Base-by-base conservation (phyloP, 2,329 filamentous ascomycete genomes). In the Ceratocystis alfenasii region DNA sequence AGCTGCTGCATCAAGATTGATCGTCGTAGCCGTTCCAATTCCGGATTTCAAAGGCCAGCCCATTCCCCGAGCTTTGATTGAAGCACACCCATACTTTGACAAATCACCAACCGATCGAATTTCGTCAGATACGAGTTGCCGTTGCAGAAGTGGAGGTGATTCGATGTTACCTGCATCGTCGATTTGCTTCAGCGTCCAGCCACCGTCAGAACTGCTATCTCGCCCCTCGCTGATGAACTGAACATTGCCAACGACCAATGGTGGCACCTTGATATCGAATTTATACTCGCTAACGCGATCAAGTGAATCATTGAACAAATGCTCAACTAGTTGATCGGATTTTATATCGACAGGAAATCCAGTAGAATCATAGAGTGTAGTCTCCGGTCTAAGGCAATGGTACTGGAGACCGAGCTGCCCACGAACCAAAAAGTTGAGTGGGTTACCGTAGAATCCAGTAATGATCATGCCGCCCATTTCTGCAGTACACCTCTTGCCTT, bases 381-480 rank as follows among this genome's bases (percentile, higher is more conserved):
- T 93, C 48, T 86, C 83, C n/a, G 84, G 79, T 69, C 86, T 87
- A 68, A 99, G 79, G 28, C 87, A 80, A 74, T 96, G 90, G 73
- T 95, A 96, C 17, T 86, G 86, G 22, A 99, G 81, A 30, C 88
- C 89, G 62, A 99, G 81, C 75, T 99, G 95, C 17, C 90, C 92
- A 70, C 94, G 87, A 66, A 99, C 86, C 68, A 99, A 85, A 62
- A 92, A 84, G 73, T 96, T 95, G 70, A 99, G 78, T 4, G 94
- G 94, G 71, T 99, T 99, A 20, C 95, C 95, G 70, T 97, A 91
- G 73, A 97, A 99, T 0, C 94, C 94, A 44, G 95, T 96, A 68
- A 99, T 91, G 68, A 99, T 97, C 81, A 99, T 96, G 65, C 93
- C 94, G 33, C 94, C 94, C 86, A 96, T 95, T 74, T 99, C 94